phyloP scores from a whole-genome alignment of 108 stramenopile genomes.

The Cylindrotheca fusiformis region DNA sequence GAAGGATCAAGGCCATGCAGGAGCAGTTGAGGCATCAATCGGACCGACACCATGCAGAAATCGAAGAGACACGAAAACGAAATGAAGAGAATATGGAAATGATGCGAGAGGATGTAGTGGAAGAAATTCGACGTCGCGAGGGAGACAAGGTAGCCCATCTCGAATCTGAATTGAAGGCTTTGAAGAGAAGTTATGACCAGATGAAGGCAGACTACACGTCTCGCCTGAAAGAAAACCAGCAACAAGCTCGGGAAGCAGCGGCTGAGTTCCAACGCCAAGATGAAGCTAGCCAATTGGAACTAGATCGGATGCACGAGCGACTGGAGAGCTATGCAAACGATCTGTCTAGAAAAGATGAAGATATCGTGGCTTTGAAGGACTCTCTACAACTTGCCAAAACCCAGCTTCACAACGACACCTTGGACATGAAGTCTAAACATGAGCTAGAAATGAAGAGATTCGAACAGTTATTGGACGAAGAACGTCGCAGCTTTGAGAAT shows the following conservation, averaged over 20 bases:
- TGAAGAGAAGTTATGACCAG: slow-evolving; percentile 24
- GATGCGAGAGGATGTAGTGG: slow-evolving; percentile 29
- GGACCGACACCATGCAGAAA: slow-evolving; percentile 46
- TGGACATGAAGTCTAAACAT: slow-evolving; percentile 10
- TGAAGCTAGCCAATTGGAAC: slow-evolving; percentile 26
- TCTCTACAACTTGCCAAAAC: not conserved
- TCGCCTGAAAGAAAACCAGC: slow-evolving; percentile 25
- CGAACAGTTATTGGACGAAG: slow-evolving; percentile 14
- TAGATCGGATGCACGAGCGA: slow-evolving; percentile 33
- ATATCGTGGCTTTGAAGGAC: not conserved
- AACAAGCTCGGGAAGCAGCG: slow-evolving; percentile 26
- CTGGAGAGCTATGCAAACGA: slow-evolving; percentile 19
- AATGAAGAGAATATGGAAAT: slow-evolving; percentile 43
- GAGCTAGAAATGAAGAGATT: slow-evolving; percentile 11
- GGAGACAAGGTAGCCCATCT: slow-evolving; percentile 20
- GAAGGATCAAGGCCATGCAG: slow-evolving; percentile 37
- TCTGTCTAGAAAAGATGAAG: slow-evolving; percentile 15
- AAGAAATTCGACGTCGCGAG: slow-evolving; percentile 22
- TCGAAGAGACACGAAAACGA: slow-evolving; percentile 31
- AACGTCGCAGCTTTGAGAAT: slow-evolving; percentile 10
- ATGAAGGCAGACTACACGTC: slow-evolving; percentile 20
- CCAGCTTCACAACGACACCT: not conserved
- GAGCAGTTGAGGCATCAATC: slow-evolving; percentile 44
- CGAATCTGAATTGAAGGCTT: slow-evolving; percentile 14
- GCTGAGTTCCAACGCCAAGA: slow-evolving; percentile 36